Evolutionary conservation across 257 asterid genomes (phyloP).

Genomic region (Rubia yunnanensis): DNA sequence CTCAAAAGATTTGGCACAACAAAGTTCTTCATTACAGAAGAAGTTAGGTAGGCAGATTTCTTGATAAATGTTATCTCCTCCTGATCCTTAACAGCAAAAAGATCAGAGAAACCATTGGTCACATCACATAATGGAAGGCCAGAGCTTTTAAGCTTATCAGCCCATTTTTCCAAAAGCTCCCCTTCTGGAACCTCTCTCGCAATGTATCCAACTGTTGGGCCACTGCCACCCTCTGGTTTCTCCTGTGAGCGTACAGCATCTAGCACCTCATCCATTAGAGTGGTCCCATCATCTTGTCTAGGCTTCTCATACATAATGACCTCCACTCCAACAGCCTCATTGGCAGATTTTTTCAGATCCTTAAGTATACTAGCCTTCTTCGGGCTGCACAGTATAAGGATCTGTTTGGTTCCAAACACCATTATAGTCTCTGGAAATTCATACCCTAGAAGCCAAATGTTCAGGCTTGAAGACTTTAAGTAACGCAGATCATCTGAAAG

Average conservation of each 20-base stretch:
- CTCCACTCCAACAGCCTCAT: slow-evolving; percentile 27
- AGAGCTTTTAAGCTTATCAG: slow-evolving; percentile 40
- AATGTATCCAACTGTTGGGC: slow-evolving; percentile 37
- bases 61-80: slow-evolving; percentile 43
- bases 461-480: slow-evolving; percentile 52
- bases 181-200: slow-evolving; percentile 65
- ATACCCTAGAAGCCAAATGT: slow-evolving; percentile 64
- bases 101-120: slow-evolving; percentile 48
- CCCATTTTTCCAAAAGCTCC: slow-evolving; percentile 47
- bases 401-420: slow-evolving; percentile 43
- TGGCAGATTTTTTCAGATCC: slow-evolving; percentile 41
- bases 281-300: slow-evolving; percentile 42
- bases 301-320: slow-evolving; percentile 46
- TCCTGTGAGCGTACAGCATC: slow-evolving; percentile 25
- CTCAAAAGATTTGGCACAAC: slow-evolving; percentile 58
- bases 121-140: slow-evolving; percentile 38
- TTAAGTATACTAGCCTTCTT: slow-evolving; percentile 53
- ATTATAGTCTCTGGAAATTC: slow-evolving; percentile 72
- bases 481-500: slow-evolving; percentile 62
- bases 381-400: slow-evolving; percentile 48
- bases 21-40: slow-evolving; percentile 48
- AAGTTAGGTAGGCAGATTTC: slow-evolving; percentile 59
- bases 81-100: slow-evolving; percentile 55
- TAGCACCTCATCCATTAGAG: slow-evolving; percentile 39
- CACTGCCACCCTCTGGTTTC: slow-evolving; percentile 20